Base-by-base conservation (phyloP, 2,329 filamentous ascomycete genomes). In the Exophiala lecanii-corni region DNA sequence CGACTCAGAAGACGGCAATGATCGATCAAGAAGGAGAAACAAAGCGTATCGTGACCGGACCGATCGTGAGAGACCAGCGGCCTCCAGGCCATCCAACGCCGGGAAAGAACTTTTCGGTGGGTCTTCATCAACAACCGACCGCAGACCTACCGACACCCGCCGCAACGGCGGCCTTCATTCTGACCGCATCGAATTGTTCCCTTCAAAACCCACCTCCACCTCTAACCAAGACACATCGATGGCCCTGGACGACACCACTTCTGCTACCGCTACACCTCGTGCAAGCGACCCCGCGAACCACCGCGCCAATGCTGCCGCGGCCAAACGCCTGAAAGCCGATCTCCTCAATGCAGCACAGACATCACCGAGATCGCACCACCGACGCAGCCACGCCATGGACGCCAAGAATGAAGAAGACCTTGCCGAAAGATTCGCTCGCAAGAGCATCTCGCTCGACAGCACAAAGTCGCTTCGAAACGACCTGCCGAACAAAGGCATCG, bases 81-180 rank as follows among this genome's bases (percentile, higher is more conserved):
- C 71, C 39, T 57, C 60, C 21, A 57, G 51, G 18, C 33, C 32
- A 7, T 55, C 52, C 15, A 71, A 71, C 39, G 51, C 57, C 36
- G 60, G 61, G 39, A 68, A 63, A 47, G 84, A 88, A 60, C 69
- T 88, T 4, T 86, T 88, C 55, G 73, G 77, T 1, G 62, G 51
- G 41, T 50, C 38, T 45, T 45, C 23, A 45, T 42, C 5, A 62
- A 58, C 35, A 50, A 54, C 28, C 47, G 34, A 50, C 3, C 40
- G 39, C 12, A 47, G 57, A 36, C 45, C 52, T 36, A 63, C 61
- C 39, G 61, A 53, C 35, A 54, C 62, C 20, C 65, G 73, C 72
- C 9, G 79, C 75, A 9, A 32, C 9, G 32, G 45, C 15, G 44
- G 44, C 15, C 35, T 53, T 21, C 47, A 47, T 28, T 49, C 45